Evolutionary conservation across 768 basidiomycete genomes (phyloP), one percentile per base, ranked within the genome.

Genomic region (Pholiota conissans): DNA sequence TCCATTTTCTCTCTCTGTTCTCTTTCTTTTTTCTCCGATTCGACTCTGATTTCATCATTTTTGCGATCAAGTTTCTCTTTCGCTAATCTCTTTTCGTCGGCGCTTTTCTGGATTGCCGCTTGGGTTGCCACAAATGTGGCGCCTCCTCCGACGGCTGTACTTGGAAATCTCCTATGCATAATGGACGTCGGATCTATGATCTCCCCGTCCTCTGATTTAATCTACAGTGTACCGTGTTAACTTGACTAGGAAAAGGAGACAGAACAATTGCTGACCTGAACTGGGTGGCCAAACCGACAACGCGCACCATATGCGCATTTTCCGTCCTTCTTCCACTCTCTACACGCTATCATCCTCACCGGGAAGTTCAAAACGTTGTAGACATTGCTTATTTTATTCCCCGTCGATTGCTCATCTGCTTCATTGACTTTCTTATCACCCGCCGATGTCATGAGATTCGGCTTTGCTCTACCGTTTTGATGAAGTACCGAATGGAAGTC

Each of bases 231-330:
- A 3, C 7, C 1, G 37, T n/a, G 9, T 45, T 1, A 45, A 22
- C 30, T 32, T 13, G 24, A 22, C 8, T 24, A 9, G 42, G 11
- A 11, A 45, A 24, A 45, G n/a, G n/a, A n/a, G n/a, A n/a, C n/a
- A 22, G 4, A 22, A 45, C 18, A 22, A 7, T 10, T 18, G 24
- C 49, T 47, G 40, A 76, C 74, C n/a, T 70, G 61, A 4, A 65
- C 50, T 37, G 68, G 65, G 49, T 78, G 78, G 9, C n/a, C 46
- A 49, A 67, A 77, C 48, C 66, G 60, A 55, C 78, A 78, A 45
- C 67, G 68, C 5, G 66, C 54, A 16, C 76, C 76, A 58, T 63
- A 72, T 52, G 63, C 56, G 63, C 78, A 79, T 7, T 65, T 67
- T 40, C 77, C 76, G 51, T 66, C 67, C 48, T 68, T 45, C 20